Conservation (phyloP, 257 asterid species). For the Lycium ferocissimum region DNA sequence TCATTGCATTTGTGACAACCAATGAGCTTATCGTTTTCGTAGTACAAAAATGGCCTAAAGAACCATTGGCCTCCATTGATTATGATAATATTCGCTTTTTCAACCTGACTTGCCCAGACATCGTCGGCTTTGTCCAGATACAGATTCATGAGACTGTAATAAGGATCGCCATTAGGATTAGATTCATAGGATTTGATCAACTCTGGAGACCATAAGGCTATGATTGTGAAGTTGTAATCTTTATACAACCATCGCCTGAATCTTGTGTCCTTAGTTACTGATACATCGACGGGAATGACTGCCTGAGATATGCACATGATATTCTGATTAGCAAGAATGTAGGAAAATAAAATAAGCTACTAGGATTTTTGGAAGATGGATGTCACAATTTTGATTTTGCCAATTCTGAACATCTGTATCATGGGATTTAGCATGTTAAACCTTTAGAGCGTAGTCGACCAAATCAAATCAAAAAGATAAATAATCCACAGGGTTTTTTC, state of each 20-base stretch:
- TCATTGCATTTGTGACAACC: constrained; percentile 62
- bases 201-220: constrained; percentile 38
- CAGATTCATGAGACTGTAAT: constrained; percentile 29
- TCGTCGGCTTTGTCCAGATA: constrained; percentile 35
- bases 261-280: constrained; percentile 28
- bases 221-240: constrained; percentile 36
- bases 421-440: background rate
- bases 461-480: background rate
- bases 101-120: constrained; percentile 34
- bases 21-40: constrained; percentile 39
- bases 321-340: background rate
- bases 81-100: constrained; percentile 31
- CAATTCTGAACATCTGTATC: background rate
- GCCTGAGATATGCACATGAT: constrained; percentile 24
- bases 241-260: constrained; percentile 38
- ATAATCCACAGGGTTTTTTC: background rate
- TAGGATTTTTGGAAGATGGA: background rate
- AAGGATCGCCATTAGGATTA: constrained; percentile 30
- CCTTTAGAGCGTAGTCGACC: background rate
- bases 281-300: constrained; percentile 28
- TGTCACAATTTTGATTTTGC: background rate
- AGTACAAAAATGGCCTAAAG: constrained; percentile 51
- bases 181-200: constrained; percentile 21
- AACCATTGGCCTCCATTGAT: constrained; percentile 43
- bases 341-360: background rate